Evolutionary conservation across 352 stramenopile species (phyloP).

Genomic region (Phytophthora cactorum): DNA sequence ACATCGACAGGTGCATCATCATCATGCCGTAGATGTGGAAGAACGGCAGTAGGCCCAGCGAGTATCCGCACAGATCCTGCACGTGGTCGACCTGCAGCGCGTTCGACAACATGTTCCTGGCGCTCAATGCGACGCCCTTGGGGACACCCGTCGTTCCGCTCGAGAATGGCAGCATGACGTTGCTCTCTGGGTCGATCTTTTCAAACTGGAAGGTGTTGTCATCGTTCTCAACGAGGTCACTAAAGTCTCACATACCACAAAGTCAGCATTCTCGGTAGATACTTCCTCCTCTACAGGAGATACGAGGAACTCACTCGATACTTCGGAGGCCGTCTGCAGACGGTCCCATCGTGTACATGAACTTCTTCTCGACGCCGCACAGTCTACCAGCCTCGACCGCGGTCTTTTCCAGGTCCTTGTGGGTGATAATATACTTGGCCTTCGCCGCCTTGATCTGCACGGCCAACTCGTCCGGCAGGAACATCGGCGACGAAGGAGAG

Average conservation of each 20-base stretch:
- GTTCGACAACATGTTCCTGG: slow-evolving; percentile 92
- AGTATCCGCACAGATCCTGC: slow-evolving; percentile 60
- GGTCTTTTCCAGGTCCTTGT: slow-evolving; percentile 52
- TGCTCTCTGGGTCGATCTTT: slow-evolving; percentile 60
- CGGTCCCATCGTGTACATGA: slow-evolving; percentile 60
- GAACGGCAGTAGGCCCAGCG: slow-evolving; percentile 88
- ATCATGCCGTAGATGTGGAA: slow-evolving; percentile 96
- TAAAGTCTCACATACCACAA: slow-evolving; percentile 29
- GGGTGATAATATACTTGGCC: slow-evolving; percentile 61
- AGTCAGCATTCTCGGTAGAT: background rate
- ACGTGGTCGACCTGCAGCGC: slow-evolving; percentile 82
- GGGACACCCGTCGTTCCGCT: slow-evolving; percentile 93
- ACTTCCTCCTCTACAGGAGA: background rate
- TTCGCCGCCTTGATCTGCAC: slow-evolving; percentile 52
- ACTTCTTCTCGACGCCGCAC: slow-evolving; percentile 35
- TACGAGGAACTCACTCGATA: slow-evolving; percentile 48
- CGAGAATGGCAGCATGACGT: slow-evolving; percentile 90
- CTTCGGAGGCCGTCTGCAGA: slow-evolving; percentile 43
- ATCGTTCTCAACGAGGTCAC: slow-evolving; percentile 45
- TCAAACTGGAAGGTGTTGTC: slow-evolving; percentile 35
- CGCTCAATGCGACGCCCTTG: slow-evolving; percentile 82
- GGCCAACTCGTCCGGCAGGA: slow-evolving; percentile 53
- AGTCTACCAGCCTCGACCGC: slow-evolving; percentile 51
- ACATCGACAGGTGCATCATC: slow-evolving; percentile 82
- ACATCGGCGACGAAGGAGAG: slow-evolving; percentile 69